phyloP scores from a whole-genome alignment of 2,329 filamentous ascomycete genomes.

The Byssoonygena ceratinophila region DNA sequence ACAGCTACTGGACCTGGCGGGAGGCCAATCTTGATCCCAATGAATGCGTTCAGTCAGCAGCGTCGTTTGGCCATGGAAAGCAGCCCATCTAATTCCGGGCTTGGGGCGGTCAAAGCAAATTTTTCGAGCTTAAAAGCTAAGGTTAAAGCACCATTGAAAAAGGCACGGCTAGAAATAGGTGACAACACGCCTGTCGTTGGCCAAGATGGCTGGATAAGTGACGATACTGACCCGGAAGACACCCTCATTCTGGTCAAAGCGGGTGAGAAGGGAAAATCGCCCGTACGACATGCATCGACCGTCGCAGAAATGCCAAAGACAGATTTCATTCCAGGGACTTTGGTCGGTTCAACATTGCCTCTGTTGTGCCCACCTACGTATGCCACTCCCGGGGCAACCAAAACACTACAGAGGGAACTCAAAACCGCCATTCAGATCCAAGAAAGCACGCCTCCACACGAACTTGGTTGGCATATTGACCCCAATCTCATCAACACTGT shows the following conservation, averaged over 20 bases:
- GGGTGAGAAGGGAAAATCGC: conserved; percentile 11
- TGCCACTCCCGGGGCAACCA: conserved; percentile 52
- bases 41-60: conserved; percentile 41
- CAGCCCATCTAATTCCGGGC: conserved; percentile 10
- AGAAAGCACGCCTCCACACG: conserved; percentile 46
- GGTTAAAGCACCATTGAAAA: neutral
- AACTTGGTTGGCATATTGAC: conserved; percentile 78
- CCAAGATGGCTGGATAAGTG: conserved; percentile 25
- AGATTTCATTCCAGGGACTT: conserved; percentile 56
- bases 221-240: conserved; percentile 42
- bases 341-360: conserved; percentile 53
- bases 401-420: conserved; percentile 55
- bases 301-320: conserved; percentile 28
- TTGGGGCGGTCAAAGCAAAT: neutral
- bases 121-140: neutral
- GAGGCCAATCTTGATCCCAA: conserved; percentile 41
- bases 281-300: neutral
- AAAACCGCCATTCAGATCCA: conserved; percentile 55
- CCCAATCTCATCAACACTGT: conserved; percentile 56
- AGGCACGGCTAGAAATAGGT: neutral
- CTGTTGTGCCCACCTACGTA: conserved; percentile 56
- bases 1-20: conserved; percentile 34
- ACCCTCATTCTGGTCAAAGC: conserved; percentile 27
- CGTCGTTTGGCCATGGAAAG: conserved; percentile 25
- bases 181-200: too few species aligned